phyloP scores from a whole-genome alignment of 2,329 filamentous ascomycete genomes.

The Diaporthe vexans region DNA sequence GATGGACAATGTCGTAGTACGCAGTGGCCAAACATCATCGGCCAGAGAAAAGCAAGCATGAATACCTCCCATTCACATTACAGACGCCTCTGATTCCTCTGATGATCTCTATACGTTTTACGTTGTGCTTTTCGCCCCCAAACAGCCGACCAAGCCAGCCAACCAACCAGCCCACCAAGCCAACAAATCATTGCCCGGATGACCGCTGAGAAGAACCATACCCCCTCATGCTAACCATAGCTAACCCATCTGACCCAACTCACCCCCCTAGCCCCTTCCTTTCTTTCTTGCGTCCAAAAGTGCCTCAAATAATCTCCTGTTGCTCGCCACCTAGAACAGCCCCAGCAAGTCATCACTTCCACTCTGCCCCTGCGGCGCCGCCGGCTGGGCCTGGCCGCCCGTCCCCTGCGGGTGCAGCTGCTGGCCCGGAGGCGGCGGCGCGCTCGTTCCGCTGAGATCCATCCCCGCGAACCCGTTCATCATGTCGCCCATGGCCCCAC shows the following conservation, averaged over 20 bases:
- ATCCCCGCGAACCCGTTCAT: slow-evolving; percentile 90
- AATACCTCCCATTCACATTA: slow-evolving; percentile 3
- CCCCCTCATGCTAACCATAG: neutral
- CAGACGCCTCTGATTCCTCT: slow-evolving; percentile 26
- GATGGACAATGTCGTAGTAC: neutral
- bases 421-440: slow-evolving; percentile 75
- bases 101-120: slow-evolving; percentile 25
- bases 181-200: slow-evolving; percentile 23
- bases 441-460: slow-evolving; percentile 76
- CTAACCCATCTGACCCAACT: too few species aligned
- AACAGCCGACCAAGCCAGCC: neutral
- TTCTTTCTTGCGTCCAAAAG: neutral
- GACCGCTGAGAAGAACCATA: slow-evolving; percentile 17
- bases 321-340: slow-evolving; percentile 59
- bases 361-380: slow-evolving; percentile 60
- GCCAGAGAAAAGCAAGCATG: neutral
- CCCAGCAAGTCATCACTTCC: slow-evolving; percentile 72
- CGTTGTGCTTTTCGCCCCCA: neutral
- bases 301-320: neutral
- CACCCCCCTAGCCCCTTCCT: too few species aligned
- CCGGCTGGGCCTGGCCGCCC: slow-evolving; percentile 53
- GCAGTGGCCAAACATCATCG: neutral
- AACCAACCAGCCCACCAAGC: neutral
- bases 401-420: slow-evolving; percentile 62
- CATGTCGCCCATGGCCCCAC: slow-evolving; percentile 79